Base-by-base conservation (phyloP, 352 stramenopile genomes). In the Globisporangium mamillatum region DNA sequence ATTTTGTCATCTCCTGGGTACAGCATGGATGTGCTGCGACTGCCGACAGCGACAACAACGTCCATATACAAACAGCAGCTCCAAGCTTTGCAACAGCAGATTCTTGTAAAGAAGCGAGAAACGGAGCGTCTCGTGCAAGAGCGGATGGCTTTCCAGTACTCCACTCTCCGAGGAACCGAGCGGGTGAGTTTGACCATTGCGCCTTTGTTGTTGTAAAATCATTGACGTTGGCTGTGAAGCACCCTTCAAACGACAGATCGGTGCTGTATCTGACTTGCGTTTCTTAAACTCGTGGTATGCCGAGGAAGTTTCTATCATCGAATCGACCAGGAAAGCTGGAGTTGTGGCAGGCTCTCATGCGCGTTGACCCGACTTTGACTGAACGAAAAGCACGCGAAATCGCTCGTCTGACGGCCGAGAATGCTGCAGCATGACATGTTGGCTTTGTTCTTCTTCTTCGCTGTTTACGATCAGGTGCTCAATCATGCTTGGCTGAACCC, bases 51-150 rank as follows among this genome's bases (percentile, higher is more conserved):
- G n/a, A 52, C 70, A 24, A 81, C 76, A 20, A 87, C 80, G 44
- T 88, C 80, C n/a, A 72, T 87, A 20, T 93, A 91, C 72, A 87
- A 80, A 55, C 82, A 90, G 53, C 85, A 93, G 46, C 68, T 93
- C 14, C 64, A 82, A 9, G 67, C 74, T 16, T 36, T 91, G 0
- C 82, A 89, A 68, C 73, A 88, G 58, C 82, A 91, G 48, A 93
- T 93, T 66, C 69, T 82, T 24, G 64, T 79, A 10, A 93, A 93
- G 54, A 88, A 88, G 22, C 73, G 76, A 5, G 85, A 91, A 63
- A 90, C 81, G 0, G 80, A 91, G 63, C 71, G 79, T 7, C 72
- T 90, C 18, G 76, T 93, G 58, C 79, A 71, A 1, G 82, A 93
- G 25, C 69, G 81, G 10, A 79, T 90, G 68, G 44, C 61, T 29